phyloP scores from a whole-genome alignment of 2,329 filamentous ascomycete species.

The Beauveria sp. region DNA sequence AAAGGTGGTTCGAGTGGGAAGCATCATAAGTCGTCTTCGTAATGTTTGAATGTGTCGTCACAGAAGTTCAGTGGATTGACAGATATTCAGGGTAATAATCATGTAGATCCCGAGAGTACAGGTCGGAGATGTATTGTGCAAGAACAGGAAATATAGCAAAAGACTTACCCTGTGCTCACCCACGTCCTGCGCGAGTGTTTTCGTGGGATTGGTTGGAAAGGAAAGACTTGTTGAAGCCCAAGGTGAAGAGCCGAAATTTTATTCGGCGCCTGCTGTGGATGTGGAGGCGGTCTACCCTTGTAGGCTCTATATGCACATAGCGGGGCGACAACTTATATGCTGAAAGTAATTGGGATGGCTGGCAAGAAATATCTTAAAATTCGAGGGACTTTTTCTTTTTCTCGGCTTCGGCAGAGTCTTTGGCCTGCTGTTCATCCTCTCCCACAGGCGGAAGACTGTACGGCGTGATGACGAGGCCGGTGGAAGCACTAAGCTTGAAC shows the following conservation, averaged over 20 bases:
- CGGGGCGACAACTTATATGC: conserved; percentile 11
- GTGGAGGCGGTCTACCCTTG: conserved; percentile 1
- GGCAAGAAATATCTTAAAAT: conserved; percentile 43
- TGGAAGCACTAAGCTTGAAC: conserved; percentile 75
- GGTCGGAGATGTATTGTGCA: neutral
- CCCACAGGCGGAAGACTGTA: conserved; percentile 85
- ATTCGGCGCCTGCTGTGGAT: conserved; percentile 6
- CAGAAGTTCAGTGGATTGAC: conserved; percentile 51
- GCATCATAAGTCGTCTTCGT: conserved; percentile 38
- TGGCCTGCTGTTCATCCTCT: conserved; percentile 46
- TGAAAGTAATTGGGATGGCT: neutral
- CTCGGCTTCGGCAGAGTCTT: conserved; percentile 35
- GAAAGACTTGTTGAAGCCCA: neutral
- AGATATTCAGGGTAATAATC: conserved; percentile 48
- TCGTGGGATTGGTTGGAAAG: neutral
- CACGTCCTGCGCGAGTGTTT: conserved; percentile 10
- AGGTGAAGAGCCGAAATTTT: conserved; percentile 5
- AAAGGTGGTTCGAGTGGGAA: conserved; percentile 1
- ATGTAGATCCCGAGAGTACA: conserved; percentile 22
- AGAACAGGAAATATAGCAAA: conserved; percentile 4
- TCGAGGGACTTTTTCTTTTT: conserved; percentile 59
- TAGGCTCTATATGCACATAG: conserved; percentile 12
- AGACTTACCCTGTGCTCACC: conserved; percentile 14
- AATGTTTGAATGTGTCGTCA: conserved; percentile 36
- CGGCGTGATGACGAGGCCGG: conserved; percentile 76